These are phyloP conservation scores for Umbelopsis sp. DNA, from an alignment of 371 early-diverging fungal genomes.

Conservation along the genomic window DNA sequence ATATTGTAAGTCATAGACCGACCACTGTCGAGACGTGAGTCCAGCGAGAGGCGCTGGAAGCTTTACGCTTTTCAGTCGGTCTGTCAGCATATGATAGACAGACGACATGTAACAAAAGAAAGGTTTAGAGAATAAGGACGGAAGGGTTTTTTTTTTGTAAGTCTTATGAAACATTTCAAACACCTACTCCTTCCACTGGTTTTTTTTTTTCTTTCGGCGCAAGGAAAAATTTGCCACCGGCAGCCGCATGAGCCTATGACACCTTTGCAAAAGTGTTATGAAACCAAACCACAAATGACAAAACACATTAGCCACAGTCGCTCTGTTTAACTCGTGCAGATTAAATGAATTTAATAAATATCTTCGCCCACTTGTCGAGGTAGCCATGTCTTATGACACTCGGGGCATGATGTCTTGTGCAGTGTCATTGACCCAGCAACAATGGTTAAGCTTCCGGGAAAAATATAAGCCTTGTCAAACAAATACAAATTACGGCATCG, in stretches of 20 bases:
- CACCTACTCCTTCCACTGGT: no score
- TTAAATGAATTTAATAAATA: no score
- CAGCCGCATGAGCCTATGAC: background rate
- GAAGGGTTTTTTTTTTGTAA: background rate
- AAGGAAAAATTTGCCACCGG: background rate
- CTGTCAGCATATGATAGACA: conserved; percentile 8
- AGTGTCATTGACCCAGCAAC: no score
- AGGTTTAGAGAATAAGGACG: background rate
- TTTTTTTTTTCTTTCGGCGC: background rate
- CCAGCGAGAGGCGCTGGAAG: background rate
- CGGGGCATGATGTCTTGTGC: no score
- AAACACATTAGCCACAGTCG: no score
- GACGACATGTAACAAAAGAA: background rate
- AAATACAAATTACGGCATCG: no score
- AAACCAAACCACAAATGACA: background rate
- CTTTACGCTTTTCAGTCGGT: background rate
- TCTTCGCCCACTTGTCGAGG: no score
- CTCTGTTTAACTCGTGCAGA: no score
- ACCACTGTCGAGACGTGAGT: background rate
- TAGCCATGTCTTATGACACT: no score
- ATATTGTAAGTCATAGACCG: conserved; percentile 21
- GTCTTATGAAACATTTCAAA: background rate
- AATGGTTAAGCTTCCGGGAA: no score
- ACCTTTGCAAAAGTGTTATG: background rate
- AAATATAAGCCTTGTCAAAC: no score